Evolutionary conservation across 2,329 filamentous ascomycete genomes (phyloP).

Genomic region (Neoarthrinium moseri): DNA sequence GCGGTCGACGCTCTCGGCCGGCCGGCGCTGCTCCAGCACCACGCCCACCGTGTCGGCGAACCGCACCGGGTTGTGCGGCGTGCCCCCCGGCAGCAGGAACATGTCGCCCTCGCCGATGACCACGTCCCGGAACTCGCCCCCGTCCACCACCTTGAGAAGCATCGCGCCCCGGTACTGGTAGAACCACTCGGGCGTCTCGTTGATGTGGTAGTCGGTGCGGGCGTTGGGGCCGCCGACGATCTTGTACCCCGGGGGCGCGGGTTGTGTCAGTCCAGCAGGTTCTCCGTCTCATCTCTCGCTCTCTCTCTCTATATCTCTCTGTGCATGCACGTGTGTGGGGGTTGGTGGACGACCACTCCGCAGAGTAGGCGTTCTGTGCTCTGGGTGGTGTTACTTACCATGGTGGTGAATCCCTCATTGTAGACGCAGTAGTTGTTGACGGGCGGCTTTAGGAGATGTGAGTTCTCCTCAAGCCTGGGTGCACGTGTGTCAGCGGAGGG

Average conservation of each 20-base stretch:
- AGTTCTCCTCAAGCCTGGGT: conserved; percentile 82
- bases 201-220: conserved; percentile 97
- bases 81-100: conserved; percentile 90
- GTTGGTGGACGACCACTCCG: too few species aligned
- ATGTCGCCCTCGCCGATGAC: conserved; percentile 90
- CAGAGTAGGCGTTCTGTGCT: too few species aligned
- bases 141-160: conserved; percentile 88
- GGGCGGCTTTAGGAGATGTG: conserved; percentile 87
- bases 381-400: conserved; percentile 59
- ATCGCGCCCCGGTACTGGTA: conserved; percentile 94
- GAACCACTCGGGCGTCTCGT: conserved; percentile 95
- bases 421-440: conserved; percentile 99
- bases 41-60: conserved; percentile 94
- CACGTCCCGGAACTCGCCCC: conserved; percentile 72
- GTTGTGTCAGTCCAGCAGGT: conserved; percentile 4
- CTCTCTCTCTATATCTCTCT: too few species aligned
- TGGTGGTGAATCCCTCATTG: conserved; percentile 78
- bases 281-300: not conserved
- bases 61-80: conserved; percentile 92
- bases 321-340: too few species aligned
- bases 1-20: conserved; percentile 67
- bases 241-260: too few species aligned
- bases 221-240: conserved; percentile 96
- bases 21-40: conserved; percentile 83
- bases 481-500: conserved; percentile 2